phyloP scores from a whole-genome alignment of 345 rosid genomes.

The Brassica carinata region DNA sequence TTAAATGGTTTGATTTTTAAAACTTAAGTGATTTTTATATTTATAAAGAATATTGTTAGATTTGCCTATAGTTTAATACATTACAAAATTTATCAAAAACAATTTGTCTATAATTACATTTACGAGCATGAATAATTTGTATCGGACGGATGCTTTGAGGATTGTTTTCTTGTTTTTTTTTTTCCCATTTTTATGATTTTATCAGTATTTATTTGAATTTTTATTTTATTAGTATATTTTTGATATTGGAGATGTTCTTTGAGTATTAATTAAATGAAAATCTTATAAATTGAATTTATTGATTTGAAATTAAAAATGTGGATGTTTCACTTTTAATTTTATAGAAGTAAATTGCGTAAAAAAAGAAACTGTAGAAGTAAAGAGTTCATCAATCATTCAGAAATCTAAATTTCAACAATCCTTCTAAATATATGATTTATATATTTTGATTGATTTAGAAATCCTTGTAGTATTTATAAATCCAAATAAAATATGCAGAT shows the following conservation, averaged over 20 bases:
- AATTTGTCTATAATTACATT: neutral
- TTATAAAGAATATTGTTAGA: neutral
- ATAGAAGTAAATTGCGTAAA: neutral
- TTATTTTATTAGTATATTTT: too few species aligned
- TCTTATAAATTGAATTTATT: too few species aligned
- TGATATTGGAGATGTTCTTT: neutral
- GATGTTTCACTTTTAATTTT: neutral
- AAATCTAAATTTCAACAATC: neutral
- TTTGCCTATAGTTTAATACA: neutral
- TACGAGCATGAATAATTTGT: neutral
- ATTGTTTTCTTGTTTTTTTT: neutral
- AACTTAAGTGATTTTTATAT: neutral
- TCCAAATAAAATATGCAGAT: too few species aligned
- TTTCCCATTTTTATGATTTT: neutral
- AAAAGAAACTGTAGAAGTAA: neutral
- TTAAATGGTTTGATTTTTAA: neutral
- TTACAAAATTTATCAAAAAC: neutral
- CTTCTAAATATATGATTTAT: neutral
- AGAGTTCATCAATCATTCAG: neutral
- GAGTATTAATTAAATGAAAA: neutral
- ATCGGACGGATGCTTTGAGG: neutral
- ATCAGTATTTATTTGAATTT: neutral
- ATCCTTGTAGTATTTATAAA: too few species aligned
- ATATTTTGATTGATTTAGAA: too few species aligned
- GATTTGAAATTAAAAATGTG: neutral